A percentile compares a stretch with the other conserved stretches of the same genome.
Conservation (phyloP, 1,284 basidiomycete genomes). For the Puccinia coronata region DNA sequence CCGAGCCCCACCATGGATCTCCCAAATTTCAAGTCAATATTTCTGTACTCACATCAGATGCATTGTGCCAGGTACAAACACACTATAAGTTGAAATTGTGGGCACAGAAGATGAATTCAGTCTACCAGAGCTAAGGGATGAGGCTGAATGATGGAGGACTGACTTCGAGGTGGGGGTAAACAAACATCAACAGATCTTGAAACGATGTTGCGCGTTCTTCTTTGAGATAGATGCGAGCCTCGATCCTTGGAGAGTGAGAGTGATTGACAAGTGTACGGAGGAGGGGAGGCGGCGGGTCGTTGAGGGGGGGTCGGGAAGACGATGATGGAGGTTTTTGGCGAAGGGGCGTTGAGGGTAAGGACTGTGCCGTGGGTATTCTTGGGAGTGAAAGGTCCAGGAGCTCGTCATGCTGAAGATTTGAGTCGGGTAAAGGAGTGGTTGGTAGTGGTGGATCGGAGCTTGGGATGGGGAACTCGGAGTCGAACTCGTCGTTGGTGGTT, state of each 20-base stretch:
- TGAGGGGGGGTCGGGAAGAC: neutral
- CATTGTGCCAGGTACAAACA: constrained; percentile 50
- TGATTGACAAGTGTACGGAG: neutral
- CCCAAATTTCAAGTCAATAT: too few species aligned
- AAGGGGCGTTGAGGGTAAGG: neutral
- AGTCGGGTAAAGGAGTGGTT: neutral
- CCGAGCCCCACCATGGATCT: too few species aligned
- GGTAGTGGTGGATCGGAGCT: neutral
- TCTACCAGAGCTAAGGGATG: neutral
- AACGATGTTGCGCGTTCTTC: constrained; percentile 67
- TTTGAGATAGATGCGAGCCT: constrained; percentile 42
- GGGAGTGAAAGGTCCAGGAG: neutral
- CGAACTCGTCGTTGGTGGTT: neutral
- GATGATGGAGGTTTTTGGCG: neutral
- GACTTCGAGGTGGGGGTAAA: constrained; percentile 68
- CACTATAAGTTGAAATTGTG: constrained; percentile 29
- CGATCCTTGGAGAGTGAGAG: neutral
- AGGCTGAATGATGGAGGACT: neutral
- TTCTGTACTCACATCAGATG: constrained; percentile 45
- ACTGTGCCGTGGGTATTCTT: neutral
- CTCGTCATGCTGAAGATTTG: neutral
- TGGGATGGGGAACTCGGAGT: neutral
- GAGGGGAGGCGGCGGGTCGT: neutral
- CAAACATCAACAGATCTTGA: constrained; percentile 80
- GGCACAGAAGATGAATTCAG: constrained; percentile 30